Evolutionary conservation across 495 filamentous ascomycete species (phyloP).

Genomic region (Lasiosphaeris hirsuta): DNA sequence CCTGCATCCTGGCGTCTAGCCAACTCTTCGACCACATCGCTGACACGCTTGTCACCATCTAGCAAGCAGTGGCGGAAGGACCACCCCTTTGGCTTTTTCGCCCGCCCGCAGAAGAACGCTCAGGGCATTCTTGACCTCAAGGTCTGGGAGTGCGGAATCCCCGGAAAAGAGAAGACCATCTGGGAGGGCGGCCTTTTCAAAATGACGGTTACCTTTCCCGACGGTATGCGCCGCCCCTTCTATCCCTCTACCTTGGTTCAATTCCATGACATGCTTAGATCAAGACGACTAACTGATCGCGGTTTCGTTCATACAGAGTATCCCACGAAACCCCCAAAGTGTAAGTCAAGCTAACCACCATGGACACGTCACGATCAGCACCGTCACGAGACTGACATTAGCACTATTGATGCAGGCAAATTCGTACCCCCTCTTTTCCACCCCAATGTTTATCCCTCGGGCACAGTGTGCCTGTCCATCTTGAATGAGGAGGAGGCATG

Average conservation of each 20-base stretch:
- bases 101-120: constrained; percentile 74
- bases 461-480: constrained; percentile 95
- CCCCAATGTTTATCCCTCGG: constrained; percentile 97
- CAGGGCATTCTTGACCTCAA: constrained; percentile 87
- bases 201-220: constrained; percentile 85
- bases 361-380: constrained; percentile 7
- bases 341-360: constrained; percentile 48
- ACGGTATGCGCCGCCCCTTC: constrained; percentile 60
- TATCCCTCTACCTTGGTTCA: not conserved
- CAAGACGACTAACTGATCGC: constrained; percentile 11
- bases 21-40: not conserved
- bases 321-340: constrained; percentile 97
- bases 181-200: constrained; percentile 98
- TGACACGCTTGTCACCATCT: constrained; percentile 1
- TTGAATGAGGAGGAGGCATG: constrained; percentile 98
- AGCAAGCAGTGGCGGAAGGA: constrained; percentile 97
- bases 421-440: constrained; percentile 96
- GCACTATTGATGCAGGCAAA: constrained; percentile 64
- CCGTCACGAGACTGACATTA: constrained; percentile 24
- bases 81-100: constrained; percentile 97
- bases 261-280: not conserved
- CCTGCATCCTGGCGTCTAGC: not conserved
- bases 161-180: constrained; percentile 90
- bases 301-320: constrained; percentile 64
- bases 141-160: constrained; percentile 93